These are phyloP conservation scores for Nadsonia starkeyi-henricii DNA, from an alignment of 1,139 yeast species.

Conservation along the genomic window DNA sequence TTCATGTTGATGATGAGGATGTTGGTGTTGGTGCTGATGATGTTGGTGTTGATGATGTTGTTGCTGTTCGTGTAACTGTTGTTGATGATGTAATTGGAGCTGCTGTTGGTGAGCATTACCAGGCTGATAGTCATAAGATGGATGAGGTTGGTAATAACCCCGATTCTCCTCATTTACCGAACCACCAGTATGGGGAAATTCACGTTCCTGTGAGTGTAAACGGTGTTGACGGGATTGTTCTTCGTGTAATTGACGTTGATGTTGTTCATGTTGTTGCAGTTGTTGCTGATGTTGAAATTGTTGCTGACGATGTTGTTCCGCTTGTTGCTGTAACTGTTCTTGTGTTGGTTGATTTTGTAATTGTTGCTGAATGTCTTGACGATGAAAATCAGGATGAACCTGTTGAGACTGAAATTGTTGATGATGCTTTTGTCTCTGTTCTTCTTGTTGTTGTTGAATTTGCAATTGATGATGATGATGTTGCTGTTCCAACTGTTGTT, in stretches of 20 bases:
- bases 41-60: not conserved
- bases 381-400: slow-evolving; percentile 9
- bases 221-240: slow-evolving; percentile 8
- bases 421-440: slow-evolving; percentile 10
- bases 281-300: slow-evolving; percentile 11
- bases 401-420: slow-evolving; percentile 8
- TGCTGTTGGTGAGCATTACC: slow-evolving; percentile 24
- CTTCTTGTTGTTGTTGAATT: slow-evolving; percentile 6
- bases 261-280: slow-evolving; percentile 12
- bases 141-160: slow-evolving; percentile 3
- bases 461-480: slow-evolving; percentile 6
- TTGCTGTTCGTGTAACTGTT: not conserved
- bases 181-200: slow-evolving; percentile 4
- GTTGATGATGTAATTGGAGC: slow-evolving; percentile 2
- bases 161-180: slow-evolving; percentile 3
- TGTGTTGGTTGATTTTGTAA: slow-evolving; percentile 10
- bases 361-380: slow-evolving; percentile 6
- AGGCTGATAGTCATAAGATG: not conserved
- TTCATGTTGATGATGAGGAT: slow-evolving; percentile 21
- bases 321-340: slow-evolving; percentile 10
- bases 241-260: slow-evolving; percentile 11
- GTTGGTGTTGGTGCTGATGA: slow-evolving; percentile 21
- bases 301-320: slow-evolving; percentile 9
- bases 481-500: slow-evolving; percentile 1
- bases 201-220: slow-evolving; percentile 7